Evolutionary conservation across 768 basidiomycete genomes (phyloP).

Genomic region (Guyanaporus albipodus): DNA sequence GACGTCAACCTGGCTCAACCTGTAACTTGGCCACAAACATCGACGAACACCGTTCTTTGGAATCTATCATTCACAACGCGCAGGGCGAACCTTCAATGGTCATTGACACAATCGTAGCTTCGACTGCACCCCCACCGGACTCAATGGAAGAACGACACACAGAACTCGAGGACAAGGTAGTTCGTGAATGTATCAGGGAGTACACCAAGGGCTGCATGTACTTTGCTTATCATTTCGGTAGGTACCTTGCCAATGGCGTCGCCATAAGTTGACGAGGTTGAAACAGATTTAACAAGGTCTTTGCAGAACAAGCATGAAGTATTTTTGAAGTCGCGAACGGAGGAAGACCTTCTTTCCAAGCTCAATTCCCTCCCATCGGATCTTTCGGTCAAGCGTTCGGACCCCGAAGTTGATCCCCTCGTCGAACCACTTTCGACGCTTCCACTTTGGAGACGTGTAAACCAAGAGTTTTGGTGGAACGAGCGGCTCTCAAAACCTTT

Average conservation of each 20-base stretch:
- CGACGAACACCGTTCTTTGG: constrained; percentile 26
- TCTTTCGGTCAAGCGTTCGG: constrained; percentile 20
- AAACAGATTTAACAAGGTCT: constrained; percentile 74
- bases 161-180: constrained; percentile 80
- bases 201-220: constrained; percentile 87
- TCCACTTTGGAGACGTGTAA: constrained; percentile 89
- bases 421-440: constrained; percentile 73
- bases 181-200: constrained; percentile 73
- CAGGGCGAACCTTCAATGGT: constrained; percentile 50
- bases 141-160: constrained; percentile 63
- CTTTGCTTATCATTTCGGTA: constrained; percentile 84
- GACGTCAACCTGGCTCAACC: constrained; percentile 33
- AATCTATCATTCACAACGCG: constrained; percentile 41
- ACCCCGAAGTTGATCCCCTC: constrained; percentile 46
- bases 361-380: constrained; percentile 48
- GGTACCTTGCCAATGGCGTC: constrained; percentile 10
- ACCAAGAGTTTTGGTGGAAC: constrained; percentile 96
- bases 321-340: constrained; percentile 50
- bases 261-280: background rate
- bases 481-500: constrained; percentile 83
- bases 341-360: constrained; percentile 56
- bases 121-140: constrained; percentile 58
- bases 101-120: constrained; percentile 53
- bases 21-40: constrained; percentile 8
- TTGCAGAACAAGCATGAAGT: constrained; percentile 76